phyloP scores from a whole-genome alignment of 176 grass and related monocot species.

The Juncus inflexus region DNA sequence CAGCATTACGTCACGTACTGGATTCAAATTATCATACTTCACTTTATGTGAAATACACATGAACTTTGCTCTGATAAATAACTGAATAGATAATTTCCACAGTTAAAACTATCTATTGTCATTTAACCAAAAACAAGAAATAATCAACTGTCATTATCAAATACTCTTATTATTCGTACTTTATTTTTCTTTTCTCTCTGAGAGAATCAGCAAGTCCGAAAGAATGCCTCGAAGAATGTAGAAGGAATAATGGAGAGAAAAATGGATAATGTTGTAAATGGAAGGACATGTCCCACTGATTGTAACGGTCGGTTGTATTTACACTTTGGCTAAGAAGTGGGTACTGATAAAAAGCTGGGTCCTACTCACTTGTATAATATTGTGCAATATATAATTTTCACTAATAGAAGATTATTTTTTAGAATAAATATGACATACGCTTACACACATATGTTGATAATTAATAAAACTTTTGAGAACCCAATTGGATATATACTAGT shows the following conservation, averaged over 20 bases:
- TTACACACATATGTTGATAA: too few relatives aligned
- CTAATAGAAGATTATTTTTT: too few relatives aligned
- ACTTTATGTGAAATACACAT: neutral
- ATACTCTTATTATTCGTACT: neutral
- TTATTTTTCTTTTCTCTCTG: neutral
- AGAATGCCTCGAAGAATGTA: constrained; percentile 15
- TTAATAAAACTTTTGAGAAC: too few relatives aligned
- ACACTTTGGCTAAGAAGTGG: too few relatives aligned
- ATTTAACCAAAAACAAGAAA: constrained; percentile 7
- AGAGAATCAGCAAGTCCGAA: neutral
- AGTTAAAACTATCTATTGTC: neutral
- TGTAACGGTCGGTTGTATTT: constrained; percentile 11
- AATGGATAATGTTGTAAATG: constrained; percentile 26
- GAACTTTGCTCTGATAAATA: neutral
- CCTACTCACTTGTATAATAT: too few relatives aligned
- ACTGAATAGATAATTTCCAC: constrained; percentile 6
- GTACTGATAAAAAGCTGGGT: too few relatives aligned
- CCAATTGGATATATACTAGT: too few relatives aligned
- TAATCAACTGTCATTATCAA: neutral
- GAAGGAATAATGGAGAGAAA: constrained; percentile 20
- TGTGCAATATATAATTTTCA: too few relatives aligned
- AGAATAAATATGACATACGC: too few relatives aligned
- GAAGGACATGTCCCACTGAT: constrained; percentile 17
- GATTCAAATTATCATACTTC: neutral
- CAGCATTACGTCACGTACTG: constrained; percentile 11